Evolutionary conservation across 192 early-diverging fungal species (phyloP).

Genomic region (Helicostylum pulchrum): DNA sequence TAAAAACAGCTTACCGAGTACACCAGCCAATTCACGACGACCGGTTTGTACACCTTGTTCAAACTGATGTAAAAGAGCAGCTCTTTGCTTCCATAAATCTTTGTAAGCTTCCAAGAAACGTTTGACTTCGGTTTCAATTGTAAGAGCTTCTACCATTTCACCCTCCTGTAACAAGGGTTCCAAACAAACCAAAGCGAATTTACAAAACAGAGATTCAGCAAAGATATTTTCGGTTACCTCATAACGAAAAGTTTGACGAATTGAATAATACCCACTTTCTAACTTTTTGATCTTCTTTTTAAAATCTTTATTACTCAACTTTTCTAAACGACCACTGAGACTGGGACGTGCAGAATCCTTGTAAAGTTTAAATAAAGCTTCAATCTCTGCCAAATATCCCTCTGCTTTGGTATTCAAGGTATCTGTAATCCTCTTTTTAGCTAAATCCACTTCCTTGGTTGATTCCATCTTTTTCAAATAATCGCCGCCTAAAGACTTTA

Average conservation of each 20-base stretch:
- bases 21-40: constrained; percentile 64
- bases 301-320: constrained; percentile 65
- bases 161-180: constrained; percentile 73
- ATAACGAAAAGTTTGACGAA: constrained; percentile 50
- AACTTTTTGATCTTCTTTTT: constrained; percentile 60
- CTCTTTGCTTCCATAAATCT: constrained; percentile 47
- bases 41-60: constrained; percentile 69
- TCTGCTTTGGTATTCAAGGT: too few species aligned
- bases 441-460: constrained; percentile 15
- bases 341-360: neutral
- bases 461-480: constrained; percentile 16
- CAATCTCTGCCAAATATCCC: constrained; percentile 16
- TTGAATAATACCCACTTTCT: constrained; percentile 56
- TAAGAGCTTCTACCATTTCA: constrained; percentile 65
- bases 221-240: constrained; percentile 38
- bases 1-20: constrained; percentile 69
- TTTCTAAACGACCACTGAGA: constrained; percentile 48
- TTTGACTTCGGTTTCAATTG: constrained; percentile 44
- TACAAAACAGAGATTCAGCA: constrained; percentile 30
- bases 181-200: constrained; percentile 59
- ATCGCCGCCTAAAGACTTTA: too few species aligned
- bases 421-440: neutral
- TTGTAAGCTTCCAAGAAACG: constrained; percentile 59
- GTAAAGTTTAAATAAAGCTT: constrained; percentile 5
- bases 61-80: constrained; percentile 64